Evolutionary conservation across 257 asterid genomes (phyloP).

Genomic region (Buddleja alternifolia): DNA sequence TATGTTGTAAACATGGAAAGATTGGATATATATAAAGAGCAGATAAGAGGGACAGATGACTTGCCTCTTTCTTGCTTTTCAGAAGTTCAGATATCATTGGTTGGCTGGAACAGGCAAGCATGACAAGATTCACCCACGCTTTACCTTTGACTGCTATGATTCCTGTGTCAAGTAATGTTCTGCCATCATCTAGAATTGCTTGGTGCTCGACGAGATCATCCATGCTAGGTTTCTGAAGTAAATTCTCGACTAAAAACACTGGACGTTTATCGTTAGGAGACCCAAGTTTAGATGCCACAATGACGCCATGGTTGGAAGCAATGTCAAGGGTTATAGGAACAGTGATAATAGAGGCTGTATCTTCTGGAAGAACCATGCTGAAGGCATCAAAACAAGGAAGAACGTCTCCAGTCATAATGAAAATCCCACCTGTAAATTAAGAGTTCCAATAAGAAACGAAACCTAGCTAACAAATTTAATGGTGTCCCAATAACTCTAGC

Average conservation of each 20-base stretch:
- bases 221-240: constrained; percentile 90
- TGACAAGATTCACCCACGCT: constrained; percentile 88
- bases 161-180: constrained; percentile 95
- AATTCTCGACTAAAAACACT: constrained; percentile 67
- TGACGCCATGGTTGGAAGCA: constrained; percentile 95
- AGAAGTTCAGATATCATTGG: constrained; percentile 74
- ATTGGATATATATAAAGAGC: background rate
- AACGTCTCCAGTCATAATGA: constrained; percentile 98
- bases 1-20: constrained; percentile 8
- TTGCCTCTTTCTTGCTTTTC: constrained; percentile 78
- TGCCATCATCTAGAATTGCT: constrained; percentile 88
- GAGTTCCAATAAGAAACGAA: constrained; percentile 27
- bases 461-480: constrained; percentile 9
- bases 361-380: constrained; percentile 85
- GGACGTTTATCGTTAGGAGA: constrained; percentile 39
- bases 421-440: constrained; percentile 74
- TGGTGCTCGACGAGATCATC: constrained; percentile 70
- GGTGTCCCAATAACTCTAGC: constrained; percentile 22
- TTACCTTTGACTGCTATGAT: constrained; percentile 90
- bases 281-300: constrained; percentile 75
- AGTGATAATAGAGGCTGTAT: constrained; percentile 78
- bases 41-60: constrained; percentile 32
- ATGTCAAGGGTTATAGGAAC: constrained; percentile 93
- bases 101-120: constrained; percentile 72
- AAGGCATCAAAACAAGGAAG: constrained; percentile 99